Percentiles rank a stretch among this genome's conserved stretches.
Conservation (phyloP, 2,329 filamentous ascomycete genomes). For the Sclerotinia spermophila region DNA sequence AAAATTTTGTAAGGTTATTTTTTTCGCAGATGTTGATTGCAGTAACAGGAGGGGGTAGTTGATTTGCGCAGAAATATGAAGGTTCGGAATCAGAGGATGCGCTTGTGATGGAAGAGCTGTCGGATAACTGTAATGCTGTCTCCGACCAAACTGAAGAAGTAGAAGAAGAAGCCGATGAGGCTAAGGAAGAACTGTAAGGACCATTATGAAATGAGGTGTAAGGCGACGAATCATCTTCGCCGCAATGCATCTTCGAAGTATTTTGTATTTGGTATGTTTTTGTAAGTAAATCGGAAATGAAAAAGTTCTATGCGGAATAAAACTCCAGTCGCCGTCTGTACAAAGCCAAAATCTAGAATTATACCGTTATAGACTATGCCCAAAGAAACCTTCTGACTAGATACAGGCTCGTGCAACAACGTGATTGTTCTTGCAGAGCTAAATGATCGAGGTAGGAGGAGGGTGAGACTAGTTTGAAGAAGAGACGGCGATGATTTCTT, state of each 20-base stretch:
- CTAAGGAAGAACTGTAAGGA: conserved; percentile 67
- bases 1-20: conserved; percentile 31
- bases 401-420: conserved; percentile 40
- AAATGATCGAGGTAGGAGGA: conserved; percentile 44
- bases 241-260: conserved; percentile 55
- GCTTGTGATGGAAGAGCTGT: conserved; percentile 61
- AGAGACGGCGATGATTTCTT: conserved; percentile 42
- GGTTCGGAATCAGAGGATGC: conserved; percentile 50
- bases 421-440: conserved; percentile 39
- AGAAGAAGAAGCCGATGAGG: conserved; percentile 72
- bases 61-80: conserved; percentile 41
- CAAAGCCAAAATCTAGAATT: conserved; percentile 46
- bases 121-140: conserved; percentile 64
- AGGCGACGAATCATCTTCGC: conserved; percentile 51
- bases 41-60: conserved; percentile 36
- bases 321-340: conserved; percentile 55
- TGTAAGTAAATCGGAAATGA: not conserved
- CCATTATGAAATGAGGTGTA: conserved; percentile 50
- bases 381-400: conserved; percentile 43
- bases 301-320: conserved; percentile 27
- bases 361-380: conserved; percentile 42
- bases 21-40: conserved; percentile 36
- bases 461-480: conserved; percentile 40
- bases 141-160: conserved; percentile 76
- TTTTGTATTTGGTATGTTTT: conserved; percentile 40